Evolutionary conservation across 2,329 filamentous ascomycete species (phyloP).

Genomic region (Capronia americana): DNA sequence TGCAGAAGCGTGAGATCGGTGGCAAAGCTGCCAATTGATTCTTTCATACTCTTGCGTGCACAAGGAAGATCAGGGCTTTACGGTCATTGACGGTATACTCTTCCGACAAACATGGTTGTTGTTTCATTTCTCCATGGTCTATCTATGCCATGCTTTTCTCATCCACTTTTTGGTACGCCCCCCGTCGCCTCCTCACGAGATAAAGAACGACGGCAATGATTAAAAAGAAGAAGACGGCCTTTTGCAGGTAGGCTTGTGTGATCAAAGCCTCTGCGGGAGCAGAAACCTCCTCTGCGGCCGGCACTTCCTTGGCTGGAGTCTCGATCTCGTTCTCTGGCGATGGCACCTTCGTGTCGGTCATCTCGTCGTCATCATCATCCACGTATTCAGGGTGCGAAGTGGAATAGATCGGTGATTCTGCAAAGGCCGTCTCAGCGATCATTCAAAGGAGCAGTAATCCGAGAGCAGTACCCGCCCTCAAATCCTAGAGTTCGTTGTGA

Average conservation of each 20-base stretch:
- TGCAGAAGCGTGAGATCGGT: slow-evolving; percentile 1
- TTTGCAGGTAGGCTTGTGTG: slow-evolving; percentile 34
- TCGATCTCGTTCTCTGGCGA: slow-evolving; percentile 17
- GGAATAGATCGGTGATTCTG: slow-evolving; percentile 34
- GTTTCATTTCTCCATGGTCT: slow-evolving; percentile 5
- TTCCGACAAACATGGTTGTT: not conserved
- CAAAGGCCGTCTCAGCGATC: slow-evolving; percentile 28
- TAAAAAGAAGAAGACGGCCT: slow-evolving; percentile 32
- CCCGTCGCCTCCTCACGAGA: slow-evolving; percentile 28
- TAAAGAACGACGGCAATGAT: slow-evolving; percentile 31
- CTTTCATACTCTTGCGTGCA: not conserved
- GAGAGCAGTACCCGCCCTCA: slow-evolving; percentile 40
- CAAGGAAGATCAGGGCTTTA: not conserved
- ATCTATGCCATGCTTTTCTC: slow-evolving; percentile 37
- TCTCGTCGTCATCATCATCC: slow-evolving; percentile 24
- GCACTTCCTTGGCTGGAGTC: slow-evolving; percentile 21
- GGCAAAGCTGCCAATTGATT: not conserved
- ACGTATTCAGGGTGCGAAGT: slow-evolving; percentile 37
- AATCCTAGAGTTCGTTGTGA: slow-evolving; percentile 67
- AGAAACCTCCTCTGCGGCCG: slow-evolving; percentile 23
- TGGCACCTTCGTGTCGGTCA: slow-evolving; percentile 17
- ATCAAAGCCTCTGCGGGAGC: slow-evolving; percentile 24
- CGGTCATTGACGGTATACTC: not conserved
- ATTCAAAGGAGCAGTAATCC: slow-evolving; percentile 23
- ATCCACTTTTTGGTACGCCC: slow-evolving; percentile 30